These are phyloP conservation scores for Axilococcus clingmanii DNA, from an alignment of 139 green algal genomes.

Conservation along the genomic window DNA sequence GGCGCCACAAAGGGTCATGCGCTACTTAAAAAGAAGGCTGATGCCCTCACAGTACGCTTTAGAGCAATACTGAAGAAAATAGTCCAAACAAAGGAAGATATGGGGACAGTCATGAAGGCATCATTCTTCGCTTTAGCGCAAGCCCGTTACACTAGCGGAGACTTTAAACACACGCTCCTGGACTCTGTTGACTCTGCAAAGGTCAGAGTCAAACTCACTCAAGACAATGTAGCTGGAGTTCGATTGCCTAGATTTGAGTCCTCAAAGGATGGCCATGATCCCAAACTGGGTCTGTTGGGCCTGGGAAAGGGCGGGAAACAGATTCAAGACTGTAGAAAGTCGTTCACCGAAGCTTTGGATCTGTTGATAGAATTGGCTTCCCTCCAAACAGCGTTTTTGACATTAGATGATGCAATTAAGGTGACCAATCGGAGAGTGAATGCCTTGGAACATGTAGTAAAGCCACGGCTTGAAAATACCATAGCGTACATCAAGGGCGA, in stretches of 20 bases:
- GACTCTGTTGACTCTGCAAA: constrained; percentile 70
- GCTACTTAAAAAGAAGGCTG: constrained; percentile 99
- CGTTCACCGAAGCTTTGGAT: constrained; percentile 71
- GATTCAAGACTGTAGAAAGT: constrained; percentile 72
- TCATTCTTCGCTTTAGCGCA: constrained; percentile 84
- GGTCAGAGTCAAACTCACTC: constrained; percentile 40
- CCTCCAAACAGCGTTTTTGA: constrained; percentile 93
- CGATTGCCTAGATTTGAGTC: constrained; percentile 89
- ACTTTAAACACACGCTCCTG: constrained; percentile 92
- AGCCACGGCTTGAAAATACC: constrained; percentile 94
- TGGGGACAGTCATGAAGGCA: constrained; percentile 85
- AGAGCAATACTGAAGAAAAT: constrained; percentile 82
- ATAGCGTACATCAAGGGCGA: constrained; percentile 99
- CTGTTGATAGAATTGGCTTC: constrained; percentile 91
- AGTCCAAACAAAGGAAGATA: constrained; percentile 81
- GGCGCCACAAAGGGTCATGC: constrained; percentile 90
- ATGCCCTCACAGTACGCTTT: constrained; percentile 89
- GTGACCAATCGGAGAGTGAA: constrained; percentile 97
- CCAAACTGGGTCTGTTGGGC: constrained; percentile 79
- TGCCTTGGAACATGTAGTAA: constrained; percentile 97
- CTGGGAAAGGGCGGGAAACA: constrained; percentile 88
- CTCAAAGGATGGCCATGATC: constrained; percentile 40
- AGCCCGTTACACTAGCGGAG: constrained; percentile 90
- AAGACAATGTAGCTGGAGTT: constrained; percentile 97
- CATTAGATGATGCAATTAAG: constrained; percentile 94